Base-by-base conservation (phyloP, 305 asterid species). In the Fraxinus xanthoxyloides region DNA sequence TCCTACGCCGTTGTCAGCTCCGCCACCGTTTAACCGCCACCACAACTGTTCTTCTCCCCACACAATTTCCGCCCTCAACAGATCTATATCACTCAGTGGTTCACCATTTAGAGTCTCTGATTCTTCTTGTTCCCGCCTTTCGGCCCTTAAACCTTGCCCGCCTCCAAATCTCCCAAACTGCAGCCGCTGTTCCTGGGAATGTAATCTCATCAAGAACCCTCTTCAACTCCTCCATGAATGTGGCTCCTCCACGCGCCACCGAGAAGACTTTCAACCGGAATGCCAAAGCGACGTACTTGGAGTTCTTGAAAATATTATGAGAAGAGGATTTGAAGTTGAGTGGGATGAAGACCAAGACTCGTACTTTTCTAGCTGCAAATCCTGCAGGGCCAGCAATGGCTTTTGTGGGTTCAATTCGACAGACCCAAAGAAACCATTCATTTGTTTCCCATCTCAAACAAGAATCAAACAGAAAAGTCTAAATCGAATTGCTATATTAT, bases 231-330 rank as follows among this genome's bases (percentile, higher is more conserved):
- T 95, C 17, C 89, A 51, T 70, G 95, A 91, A 7, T 95, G 98
- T 82, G 81, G 24, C 21, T 46, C 80, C 79, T 75, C 86, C 48
- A 74, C 88, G 81, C 91, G 87, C 87, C 94, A 80, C 85, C 89
- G 86, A 70, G 90, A 79, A 4, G 97, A 91, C 51, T 86, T 87
- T 13, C 89, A 87, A 80, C 91, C 90, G 26, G 91, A 88, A 19
- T 95, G 99, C 86, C 97, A 85, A 10, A 79, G 85, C n/a, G 98
- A 94, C 32, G 91, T 95, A 40, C 93, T 95, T 34, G 97, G 92
- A 3, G 90, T 88, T 79, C 91, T 95, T 4, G 97, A 94, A 30
- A 84, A 73, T 72, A 91, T 92, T 56, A 75, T 95, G 82, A 83
- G 48, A 23, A 34, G 86, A 30, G 98, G 98, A 6, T 77, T 95